These are phyloP conservation scores for Coemansia sp. DNA, from an alignment of 192 early-diverging fungal genomes.

Conservation along the genomic window DNA sequence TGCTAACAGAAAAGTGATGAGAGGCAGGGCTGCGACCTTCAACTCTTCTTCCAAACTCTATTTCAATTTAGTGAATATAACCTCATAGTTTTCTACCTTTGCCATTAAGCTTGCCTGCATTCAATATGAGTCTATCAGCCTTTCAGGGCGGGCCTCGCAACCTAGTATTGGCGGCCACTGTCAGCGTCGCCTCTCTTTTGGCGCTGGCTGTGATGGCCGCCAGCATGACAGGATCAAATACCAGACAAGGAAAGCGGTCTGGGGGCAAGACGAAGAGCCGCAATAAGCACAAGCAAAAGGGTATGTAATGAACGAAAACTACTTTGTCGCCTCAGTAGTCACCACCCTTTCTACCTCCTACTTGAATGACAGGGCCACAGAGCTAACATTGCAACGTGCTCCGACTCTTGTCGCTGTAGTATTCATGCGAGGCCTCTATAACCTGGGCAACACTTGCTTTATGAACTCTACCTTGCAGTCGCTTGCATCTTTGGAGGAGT, in stretches of 20 bases:
- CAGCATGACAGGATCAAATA: constrained; percentile 3
- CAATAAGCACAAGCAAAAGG: constrained; percentile 18
- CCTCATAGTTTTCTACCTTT: background rate
- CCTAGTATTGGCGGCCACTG: constrained; percentile 40
- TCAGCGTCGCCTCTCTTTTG: constrained; percentile 41
- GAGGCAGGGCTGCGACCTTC: background rate
- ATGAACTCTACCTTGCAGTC: constrained; percentile 79
- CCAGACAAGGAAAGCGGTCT: background rate
- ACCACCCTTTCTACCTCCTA: background rate
- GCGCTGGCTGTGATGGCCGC: constrained; percentile 32
- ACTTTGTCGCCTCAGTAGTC: background rate
- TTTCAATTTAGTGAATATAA: background rate
- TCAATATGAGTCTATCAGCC: constrained; percentile 3
- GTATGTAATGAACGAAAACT: background rate
- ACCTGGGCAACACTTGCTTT: constrained; percentile 89
- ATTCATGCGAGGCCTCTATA: constrained; percentile 71
- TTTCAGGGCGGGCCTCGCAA: constrained; percentile 19
- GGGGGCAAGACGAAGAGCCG: constrained; percentile 11
- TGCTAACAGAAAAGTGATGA: background rate
- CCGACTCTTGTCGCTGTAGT: constrained; percentile 21
- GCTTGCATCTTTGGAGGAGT: constrained; percentile 34
- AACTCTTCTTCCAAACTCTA: background rate
- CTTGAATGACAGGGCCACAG: background rate
- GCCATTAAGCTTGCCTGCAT: background rate
- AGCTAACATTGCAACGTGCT: background rate